Evolutionary conservation across 1,284 basidiomycete species (phyloP).

Genomic region (Abortiporus biennis): DNA sequence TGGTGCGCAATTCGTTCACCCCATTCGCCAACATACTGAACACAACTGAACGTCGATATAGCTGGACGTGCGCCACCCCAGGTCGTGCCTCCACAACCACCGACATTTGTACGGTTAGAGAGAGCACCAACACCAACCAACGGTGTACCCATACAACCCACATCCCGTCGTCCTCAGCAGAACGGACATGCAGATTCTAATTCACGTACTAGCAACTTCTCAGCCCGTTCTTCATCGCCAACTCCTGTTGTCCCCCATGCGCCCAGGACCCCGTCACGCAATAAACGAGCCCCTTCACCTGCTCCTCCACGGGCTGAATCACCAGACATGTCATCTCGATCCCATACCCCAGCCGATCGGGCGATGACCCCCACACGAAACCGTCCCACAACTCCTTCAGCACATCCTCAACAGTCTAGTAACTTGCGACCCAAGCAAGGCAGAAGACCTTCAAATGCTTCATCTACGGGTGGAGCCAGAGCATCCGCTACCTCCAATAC

Average conservation of each 20-base stretch:
- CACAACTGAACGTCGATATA: too few species aligned
- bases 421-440: slow-evolving; percentile 29
- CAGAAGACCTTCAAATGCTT: slow-evolving; percentile 31
- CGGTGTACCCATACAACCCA: slow-evolving; percentile 17
- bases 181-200: slow-evolving; percentile 17
- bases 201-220: slow-evolving; percentile 14
- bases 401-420: slow-evolving; percentile 18
- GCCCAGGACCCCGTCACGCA: slow-evolving; percentile 15
- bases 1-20: too few species aligned
- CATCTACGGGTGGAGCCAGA: slow-evolving; percentile 19
- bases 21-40: slow-evolving; percentile 31
- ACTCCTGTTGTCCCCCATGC: slow-evolving; percentile 12
- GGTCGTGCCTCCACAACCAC: slow-evolving; percentile 5
- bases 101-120: slow-evolving; percentile 21
- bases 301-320: slow-evolving; percentile 17
- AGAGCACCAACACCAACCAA: slow-evolving; percentile 25
- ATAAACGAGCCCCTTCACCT: slow-evolving; percentile 18
- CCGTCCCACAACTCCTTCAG: slow-evolving; percentile 20
- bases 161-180: slow-evolving; percentile 14
- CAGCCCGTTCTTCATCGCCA: slow-evolving; percentile 12
- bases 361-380: slow-evolving; percentile 16
- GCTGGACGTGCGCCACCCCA: too few species aligned
- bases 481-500: slow-evolving; percentile 15
- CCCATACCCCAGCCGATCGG: slow-evolving; percentile 12
- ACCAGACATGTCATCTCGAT: slow-evolving; percentile 17